phyloP scores from a whole-genome alignment of 495 filamentous ascomycete genomes.

The Rostrohypoxylon terebratum region DNA sequence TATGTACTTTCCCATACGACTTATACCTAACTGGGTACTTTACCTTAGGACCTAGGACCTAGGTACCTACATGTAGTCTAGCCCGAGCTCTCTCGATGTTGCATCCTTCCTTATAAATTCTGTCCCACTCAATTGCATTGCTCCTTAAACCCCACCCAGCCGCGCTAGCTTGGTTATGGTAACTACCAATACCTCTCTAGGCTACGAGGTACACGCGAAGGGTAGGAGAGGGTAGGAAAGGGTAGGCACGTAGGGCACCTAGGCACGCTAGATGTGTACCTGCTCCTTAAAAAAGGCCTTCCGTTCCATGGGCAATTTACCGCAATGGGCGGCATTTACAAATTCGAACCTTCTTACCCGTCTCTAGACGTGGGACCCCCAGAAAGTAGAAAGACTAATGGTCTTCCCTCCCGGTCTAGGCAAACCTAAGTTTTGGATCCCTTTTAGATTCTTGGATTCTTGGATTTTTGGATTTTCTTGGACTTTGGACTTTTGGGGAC shows the following conservation, averaged over 20 bases:
- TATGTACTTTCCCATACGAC: conserved; percentile 20
- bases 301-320: conserved; percentile 47
- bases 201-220: conserved; percentile 4
- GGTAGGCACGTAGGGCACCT: conserved; percentile 9
- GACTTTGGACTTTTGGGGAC: neutral
- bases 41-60: too few species aligned
- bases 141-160: conserved; percentile 45
- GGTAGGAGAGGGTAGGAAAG: neutral
- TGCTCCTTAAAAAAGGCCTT: conserved; percentile 39
- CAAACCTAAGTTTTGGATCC: conserved; percentile 7
- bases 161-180: conserved; percentile 41
- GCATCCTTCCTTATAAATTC: conserved; percentile 23
- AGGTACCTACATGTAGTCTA: too few species aligned
- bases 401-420: conserved; percentile 25
- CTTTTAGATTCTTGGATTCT: neutral
- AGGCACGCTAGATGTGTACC: conserved; percentile 14
- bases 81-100: conserved; percentile 13
- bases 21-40: conserved; percentile 35
- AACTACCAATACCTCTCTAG: conserved; percentile 30
- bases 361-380: conserved; percentile 36
- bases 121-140: conserved; percentile 39
- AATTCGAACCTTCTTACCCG: conserved; percentile 43
- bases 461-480: neutral
- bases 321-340: conserved; percentile 49
- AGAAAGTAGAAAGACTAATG: conserved; percentile 27